Percentiles rank a stretch among this genome's conserved stretches.
Evolutionary conservation across 495 filamentous ascomycete species (phyloP).

Genomic region (Aspergillus diversus): DNA sequence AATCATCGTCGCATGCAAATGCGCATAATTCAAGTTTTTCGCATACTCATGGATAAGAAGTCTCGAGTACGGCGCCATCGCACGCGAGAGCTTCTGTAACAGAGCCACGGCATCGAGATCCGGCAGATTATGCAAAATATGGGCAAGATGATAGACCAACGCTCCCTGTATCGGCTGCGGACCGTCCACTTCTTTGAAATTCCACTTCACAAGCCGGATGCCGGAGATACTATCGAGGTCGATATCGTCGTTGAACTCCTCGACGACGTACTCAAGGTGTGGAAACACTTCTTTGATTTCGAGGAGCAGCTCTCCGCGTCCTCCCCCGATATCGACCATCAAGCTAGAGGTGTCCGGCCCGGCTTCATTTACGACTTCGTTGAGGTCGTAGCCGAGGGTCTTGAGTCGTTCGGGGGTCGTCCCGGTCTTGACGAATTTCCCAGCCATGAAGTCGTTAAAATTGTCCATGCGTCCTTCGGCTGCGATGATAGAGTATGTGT

Average conservation of each 20-base stretch:
- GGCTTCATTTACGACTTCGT: slow-evolving; percentile 11
- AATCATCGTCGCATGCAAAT: slow-evolving; percentile 44
- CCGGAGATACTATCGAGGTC: slow-evolving; percentile 33
- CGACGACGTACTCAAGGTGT: slow-evolving; percentile 48
- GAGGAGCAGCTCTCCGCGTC: slow-evolving; percentile 54
- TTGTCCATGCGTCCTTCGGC: slow-evolving; percentile 43
- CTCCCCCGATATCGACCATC: slow-evolving; percentile 61
- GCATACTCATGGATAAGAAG: slow-evolving; percentile 45
- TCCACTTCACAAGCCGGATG: slow-evolving; percentile 38
- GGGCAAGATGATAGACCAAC: slow-evolving; percentile 46
- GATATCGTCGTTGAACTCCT: slow-evolving; percentile 41
- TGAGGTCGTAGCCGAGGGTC: slow-evolving; percentile 34
- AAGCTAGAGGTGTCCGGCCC: slow-evolving; percentile 24
- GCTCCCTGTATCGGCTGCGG: slow-evolving; percentile 44
- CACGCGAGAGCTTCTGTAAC: slow-evolving; percentile 43
- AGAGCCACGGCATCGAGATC: slow-evolving; percentile 42
- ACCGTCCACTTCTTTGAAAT: slow-evolving; percentile 34
- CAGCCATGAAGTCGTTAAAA: slow-evolving; percentile 47
- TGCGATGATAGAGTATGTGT: slow-evolving; percentile 46
- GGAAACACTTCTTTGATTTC: slow-evolving; percentile 48
- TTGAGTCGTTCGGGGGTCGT: slow-evolving; percentile 36
- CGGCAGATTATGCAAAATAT: slow-evolving; percentile 49
- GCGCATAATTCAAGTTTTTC: slow-evolving; percentile 39
- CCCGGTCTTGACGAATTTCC: slow-evolving; percentile 39
- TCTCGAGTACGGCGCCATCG: slow-evolving; percentile 50